These are phyloP conservation scores for Bothriochloa decipiens DNA, from an alignment of 176 grass and related monocot species.

Conservation along the genomic window DNA sequence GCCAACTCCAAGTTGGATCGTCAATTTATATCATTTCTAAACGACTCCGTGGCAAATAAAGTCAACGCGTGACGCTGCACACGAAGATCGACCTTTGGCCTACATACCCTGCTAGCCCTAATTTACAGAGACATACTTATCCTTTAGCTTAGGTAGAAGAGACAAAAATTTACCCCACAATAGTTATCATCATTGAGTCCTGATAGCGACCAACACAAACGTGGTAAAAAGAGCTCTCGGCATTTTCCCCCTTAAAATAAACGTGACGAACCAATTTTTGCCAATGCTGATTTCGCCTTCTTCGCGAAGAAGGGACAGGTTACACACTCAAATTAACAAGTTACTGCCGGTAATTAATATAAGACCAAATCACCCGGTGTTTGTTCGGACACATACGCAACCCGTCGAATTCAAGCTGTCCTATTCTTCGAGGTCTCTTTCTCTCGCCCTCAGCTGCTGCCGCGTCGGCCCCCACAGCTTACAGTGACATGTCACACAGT, in stretches of 20 bases:
- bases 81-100: neutral
- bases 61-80: neutral
- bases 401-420: slow-evolving; percentile 12
- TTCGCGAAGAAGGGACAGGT: neutral
- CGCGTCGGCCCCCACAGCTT: slow-evolving; percentile 20
- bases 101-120: neutral
- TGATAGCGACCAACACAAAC: slow-evolving; percentile 29
- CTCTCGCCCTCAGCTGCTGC: slow-evolving; percentile 41
- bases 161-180: neutral
- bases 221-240: neutral
- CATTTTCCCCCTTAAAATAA: neutral
- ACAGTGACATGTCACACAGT: slow-evolving; percentile 31
- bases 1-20: neutral
- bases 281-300: neutral
- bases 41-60: neutral
- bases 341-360: slow-evolving; percentile 2
- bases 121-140: neutral
- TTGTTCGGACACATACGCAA: slow-evolving; percentile 18
- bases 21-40: neutral
- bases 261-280: neutral
- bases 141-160: neutral
- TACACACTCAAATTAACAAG: neutral
- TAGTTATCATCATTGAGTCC: neutral
- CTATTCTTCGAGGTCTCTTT: slow-evolving; percentile 32
- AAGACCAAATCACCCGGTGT: slow-evolving; percentile 2